Conservation (phyloP, 106 monocot genomes). For the Dendrobium huoshanense region DNA sequence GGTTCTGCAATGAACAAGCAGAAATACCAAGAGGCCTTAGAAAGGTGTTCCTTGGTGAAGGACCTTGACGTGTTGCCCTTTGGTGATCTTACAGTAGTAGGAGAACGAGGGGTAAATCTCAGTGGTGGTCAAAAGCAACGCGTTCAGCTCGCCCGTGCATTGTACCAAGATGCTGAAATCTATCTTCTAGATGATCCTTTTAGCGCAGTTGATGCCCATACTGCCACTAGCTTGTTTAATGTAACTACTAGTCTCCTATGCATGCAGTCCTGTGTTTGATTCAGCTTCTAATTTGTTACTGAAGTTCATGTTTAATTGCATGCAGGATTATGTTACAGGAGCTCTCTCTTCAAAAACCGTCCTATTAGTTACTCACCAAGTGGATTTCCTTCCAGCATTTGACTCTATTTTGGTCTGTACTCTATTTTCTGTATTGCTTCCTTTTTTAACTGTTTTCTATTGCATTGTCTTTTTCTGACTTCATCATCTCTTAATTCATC, state of each 20-base stretch:
- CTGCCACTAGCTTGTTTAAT: constrained; percentile 49
- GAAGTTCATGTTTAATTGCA: background rate
- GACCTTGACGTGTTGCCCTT: constrained; percentile 72
- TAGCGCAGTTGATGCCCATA: constrained; percentile 94
- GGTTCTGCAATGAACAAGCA: constrained; percentile 47
- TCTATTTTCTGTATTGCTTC: background rate
- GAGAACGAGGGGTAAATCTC: constrained; percentile 84
- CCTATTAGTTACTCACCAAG: constrained; percentile 62
- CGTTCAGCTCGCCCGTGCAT: constrained; percentile 83
- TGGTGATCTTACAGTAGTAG: constrained; percentile 86
- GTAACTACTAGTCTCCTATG: constrained; percentile 5
- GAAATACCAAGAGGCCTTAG: constrained; percentile 52
- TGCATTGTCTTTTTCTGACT: background rate
- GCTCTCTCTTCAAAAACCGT: constrained; percentile 47
- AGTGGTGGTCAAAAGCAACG: constrained; percentile 98
- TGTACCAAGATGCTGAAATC: constrained; percentile 79
- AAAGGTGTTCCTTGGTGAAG: constrained; percentile 64
- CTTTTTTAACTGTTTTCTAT: background rate
- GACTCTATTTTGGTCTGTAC: constrained; percentile 41
- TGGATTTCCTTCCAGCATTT: constrained; percentile 63
- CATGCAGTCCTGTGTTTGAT: background rate
- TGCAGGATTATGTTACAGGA: constrained; percentile 48
- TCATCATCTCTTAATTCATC: background rate
- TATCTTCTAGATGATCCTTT: constrained; percentile 93
- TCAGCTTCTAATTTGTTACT: background rate